phyloP scores from a whole-genome alignment of 1,284 basidiomycete genomes.

The Grifola frondosa region DNA sequence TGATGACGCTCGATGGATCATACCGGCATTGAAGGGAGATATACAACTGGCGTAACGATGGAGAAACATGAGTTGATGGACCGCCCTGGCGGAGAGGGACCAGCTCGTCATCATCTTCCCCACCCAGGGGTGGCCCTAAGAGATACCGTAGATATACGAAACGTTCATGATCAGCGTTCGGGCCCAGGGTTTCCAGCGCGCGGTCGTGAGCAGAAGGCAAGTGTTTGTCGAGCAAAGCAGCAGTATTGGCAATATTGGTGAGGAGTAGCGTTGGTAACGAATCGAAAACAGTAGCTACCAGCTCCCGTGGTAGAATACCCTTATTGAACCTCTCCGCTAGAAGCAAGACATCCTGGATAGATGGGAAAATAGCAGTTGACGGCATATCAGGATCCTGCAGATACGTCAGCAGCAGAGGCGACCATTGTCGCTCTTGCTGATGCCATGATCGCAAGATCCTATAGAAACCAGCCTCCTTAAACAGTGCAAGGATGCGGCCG shows the following conservation, averaged over 20 bases:
- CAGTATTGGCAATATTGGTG: constrained; percentile 65
- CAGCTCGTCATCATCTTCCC: constrained; percentile 42
- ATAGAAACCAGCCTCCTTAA: constrained; percentile 86
- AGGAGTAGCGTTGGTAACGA: constrained; percentile 68
- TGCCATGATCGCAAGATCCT: constrained; percentile 85
- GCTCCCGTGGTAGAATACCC: constrained; percentile 49
- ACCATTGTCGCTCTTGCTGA: constrained; percentile 77
- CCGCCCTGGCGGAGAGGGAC: constrained; percentile 21
- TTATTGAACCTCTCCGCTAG: constrained; percentile 45
- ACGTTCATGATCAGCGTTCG: constrained; percentile 51
- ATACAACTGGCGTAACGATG: constrained; percentile 59
- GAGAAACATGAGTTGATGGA: constrained; percentile 46
- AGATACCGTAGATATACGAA: constrained; percentile 81
- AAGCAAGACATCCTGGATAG: constrained; percentile 63
- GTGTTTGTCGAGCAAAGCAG: constrained; percentile 72
- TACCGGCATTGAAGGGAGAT: constrained; percentile 73
- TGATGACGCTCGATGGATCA: constrained; percentile 66
- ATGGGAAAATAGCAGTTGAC: constrained; percentile 61
- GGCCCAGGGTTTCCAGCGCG: constrained; percentile 50
- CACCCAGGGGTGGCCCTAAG: constrained; percentile 55
- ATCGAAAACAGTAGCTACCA: constrained; percentile 50
- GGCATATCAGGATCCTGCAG: constrained; percentile 74
- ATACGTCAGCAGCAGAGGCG: constrained; percentile 68
- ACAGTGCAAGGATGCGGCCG: constrained; percentile 66
- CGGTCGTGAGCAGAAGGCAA: constrained; percentile 61